Base-by-base conservation (phyloP, 441 rosid genomes). In the Viola pubescens region DNA sequence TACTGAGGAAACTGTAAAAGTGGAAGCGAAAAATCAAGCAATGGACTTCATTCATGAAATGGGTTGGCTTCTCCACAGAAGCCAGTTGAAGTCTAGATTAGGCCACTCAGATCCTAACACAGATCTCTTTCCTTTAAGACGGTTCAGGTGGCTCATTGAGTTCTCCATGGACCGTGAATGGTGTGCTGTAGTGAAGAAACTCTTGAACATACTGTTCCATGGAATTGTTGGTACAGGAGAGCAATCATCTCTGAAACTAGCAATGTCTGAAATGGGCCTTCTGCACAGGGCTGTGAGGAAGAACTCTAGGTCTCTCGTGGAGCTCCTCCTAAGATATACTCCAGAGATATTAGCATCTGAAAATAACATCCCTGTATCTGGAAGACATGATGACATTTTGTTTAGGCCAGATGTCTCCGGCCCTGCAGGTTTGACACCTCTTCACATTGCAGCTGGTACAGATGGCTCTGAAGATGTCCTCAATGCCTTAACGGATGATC, bases 401-500 rank as follows among this genome's bases (percentile, higher is more conserved):
- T 91, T 91, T 66, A 83, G 80, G 74, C 98, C 98, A 1, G 92
- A 91, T 71, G 79, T 61, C 37, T 9, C 63, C 8, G 98, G 98
- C 65, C 94, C 96, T 54, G 87, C 82, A 16, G 92, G 98, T 74
- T 77, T 88, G 81, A 91, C 98, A n/a, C 98, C 98, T 73, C 94
- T 91, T 61, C 98, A 91, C 78, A 83, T 91, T 64, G 98, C 92
- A 58, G 98, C 98, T 1, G 98, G 98, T 58, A 91, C 83, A 83
- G 98, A 91, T 80, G 87, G 83, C 59, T 91, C 98, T 41, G 96
- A 88, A 76, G 90, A 79, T 47, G 81, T 86, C 50, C 64, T 91
- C 61, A 88, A 88, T 59, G 88, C 96, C 49, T 71, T 91, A 67
- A 88, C 85, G 13, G 75, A 83, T 65, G 98, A 88, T 74, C 96